A percentile compares a stretch with the other conserved stretches of the same genome.
Evolutionary conservation across 768 basidiomycete species (phyloP).

Genomic region (Russula vinacea): DNA sequence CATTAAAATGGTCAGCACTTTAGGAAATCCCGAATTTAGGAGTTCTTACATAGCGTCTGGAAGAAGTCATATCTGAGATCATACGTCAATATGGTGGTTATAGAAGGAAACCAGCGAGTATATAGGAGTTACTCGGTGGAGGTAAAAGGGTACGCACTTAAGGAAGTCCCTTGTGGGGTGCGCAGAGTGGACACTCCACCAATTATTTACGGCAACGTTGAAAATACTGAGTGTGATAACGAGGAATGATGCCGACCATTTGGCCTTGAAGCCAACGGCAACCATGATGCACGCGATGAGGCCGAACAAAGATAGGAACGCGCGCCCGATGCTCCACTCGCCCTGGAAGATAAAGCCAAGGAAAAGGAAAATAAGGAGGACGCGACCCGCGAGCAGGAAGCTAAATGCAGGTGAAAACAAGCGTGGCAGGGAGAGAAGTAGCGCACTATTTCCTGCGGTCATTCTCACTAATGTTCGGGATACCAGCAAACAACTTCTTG

Average conservation of each 20-base stretch:
- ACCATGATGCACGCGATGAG: constrained; percentile 93
- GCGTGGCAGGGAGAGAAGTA: constrained; percentile 20
- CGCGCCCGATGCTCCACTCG: constrained; percentile 80
- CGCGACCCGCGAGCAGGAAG: constrained; percentile 95
- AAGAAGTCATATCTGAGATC: constrained; percentile 90
- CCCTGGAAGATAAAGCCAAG: constrained; percentile 96
- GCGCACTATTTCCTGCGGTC: constrained; percentile 97
- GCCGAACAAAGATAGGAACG: constrained; percentile 86
- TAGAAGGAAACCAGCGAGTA: constrained; percentile 4
- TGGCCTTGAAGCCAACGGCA: constrained; percentile 98
- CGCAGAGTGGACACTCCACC: constrained; percentile 89
- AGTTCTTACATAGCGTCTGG: constrained; percentile 77
- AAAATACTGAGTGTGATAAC: constrained; percentile 88
- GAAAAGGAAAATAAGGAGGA: constrained; percentile 98
- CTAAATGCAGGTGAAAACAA: constrained; percentile 43
- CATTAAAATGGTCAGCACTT: constrained; percentile 15
- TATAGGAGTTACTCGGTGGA: not conserved
- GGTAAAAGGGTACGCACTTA: constrained; percentile 50
- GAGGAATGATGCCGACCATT: constrained; percentile 96
- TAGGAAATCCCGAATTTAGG: not conserved
- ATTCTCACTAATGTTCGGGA: constrained; percentile 86
- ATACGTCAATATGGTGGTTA: constrained; percentile 31
- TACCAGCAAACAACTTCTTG: constrained; percentile 85
- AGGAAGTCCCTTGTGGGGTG: constrained; percentile 98
- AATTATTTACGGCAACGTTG: constrained; percentile 99